phyloP scores from a whole-genome alignment of 768 basidiomycete genomes.

The Inosperma sp. region DNA sequence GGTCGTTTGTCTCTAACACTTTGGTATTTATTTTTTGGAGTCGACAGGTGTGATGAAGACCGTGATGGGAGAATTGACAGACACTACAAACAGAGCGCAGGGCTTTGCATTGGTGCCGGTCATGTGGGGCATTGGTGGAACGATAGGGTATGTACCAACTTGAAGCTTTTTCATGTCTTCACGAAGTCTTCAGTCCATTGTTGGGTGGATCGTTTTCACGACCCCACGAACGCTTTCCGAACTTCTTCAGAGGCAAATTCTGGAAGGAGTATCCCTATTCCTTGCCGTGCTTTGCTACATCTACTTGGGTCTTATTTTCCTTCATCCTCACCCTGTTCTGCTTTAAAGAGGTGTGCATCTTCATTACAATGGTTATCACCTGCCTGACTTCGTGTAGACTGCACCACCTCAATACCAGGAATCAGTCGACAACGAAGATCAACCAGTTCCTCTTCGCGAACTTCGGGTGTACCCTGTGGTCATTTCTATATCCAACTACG shows the following conservation, averaged over 20 bases:
- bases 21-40: slow-evolving; percentile 3
- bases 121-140: slow-evolving; percentile 41
- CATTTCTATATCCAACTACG: slow-evolving; percentile 67
- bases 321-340: slow-evolving; percentile 32
- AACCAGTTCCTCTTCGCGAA: slow-evolving; percentile 38
- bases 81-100: slow-evolving; percentile 49
- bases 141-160: slow-evolving; percentile 38
- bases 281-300: slow-evolving; percentile 52
- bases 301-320: slow-evolving; percentile 31
- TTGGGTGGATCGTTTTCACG: slow-evolving; percentile 63
- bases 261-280: slow-evolving; percentile 72
- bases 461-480: slow-evolving; percentile 53
- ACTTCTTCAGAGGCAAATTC: slow-evolving; percentile 49
- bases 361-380: background rate
- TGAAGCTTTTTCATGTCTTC: slow-evolving; percentile 12
- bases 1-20: background rate
- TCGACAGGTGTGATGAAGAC: slow-evolving; percentile 63
- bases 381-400: slow-evolving; percentile 21
- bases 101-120: slow-evolving; percentile 41
- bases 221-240: slow-evolving; percentile 64
- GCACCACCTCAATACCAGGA: slow-evolving; percentile 13
- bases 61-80: slow-evolving; percentile 63
- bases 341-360: slow-evolving; percentile 40
- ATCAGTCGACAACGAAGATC: slow-evolving; percentile 14
- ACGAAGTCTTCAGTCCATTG: slow-evolving; percentile 45